Base-by-base conservation (phyloP, 768 basidiomycete species). In the Leccinum uliginosum region DNA sequence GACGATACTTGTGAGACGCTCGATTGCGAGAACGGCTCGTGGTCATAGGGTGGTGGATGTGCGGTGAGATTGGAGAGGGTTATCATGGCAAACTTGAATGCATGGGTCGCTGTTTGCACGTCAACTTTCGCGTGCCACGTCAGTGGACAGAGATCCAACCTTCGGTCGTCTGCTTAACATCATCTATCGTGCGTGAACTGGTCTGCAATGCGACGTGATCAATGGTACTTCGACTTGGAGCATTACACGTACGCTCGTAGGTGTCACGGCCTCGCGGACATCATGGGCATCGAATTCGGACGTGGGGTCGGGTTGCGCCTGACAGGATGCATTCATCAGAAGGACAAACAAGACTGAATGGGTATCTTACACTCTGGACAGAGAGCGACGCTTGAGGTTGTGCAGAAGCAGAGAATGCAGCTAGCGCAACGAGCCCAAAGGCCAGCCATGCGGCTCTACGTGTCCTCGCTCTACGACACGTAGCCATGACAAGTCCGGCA, bases 71-170 rank as follows among this genome's bases (percentile, higher is more conserved):
- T 78, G 2, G 83, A 74, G 19, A 93, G 76, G 4, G 88, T 89
- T 8, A 80, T 68, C 56, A 89, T 69, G 11, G 91, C 91, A 69
- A 89, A 83, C 66, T 80, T 86, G 74, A 90, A 91, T 11, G 89
- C 90, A 59, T 84, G 81, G 14, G 81, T 71, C 57, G 89, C 90
- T 90, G 59, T 29, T 45, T 9, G 29, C 29, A 32, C 34, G 51
- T 58, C 17, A 62, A 61, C 38, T 23, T 23, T 51, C 19, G 50
- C 11, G 30, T 27, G 32, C 47, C 12, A 21, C 4, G 32, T 29
- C 45, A 53, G 24, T 2, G 40, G 55, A 51, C 26, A 43, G 8
- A 3, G 14, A 49, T 50, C 63, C 40, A 54, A 84, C 84, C 84
- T 77, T 86, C 84, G 19, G 76, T 75, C 50, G 71, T 75, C 57